Base-by-base conservation (phyloP, 2,329 filamentous ascomycete genomes). In the Pestalotiopsis sp. region DNA sequence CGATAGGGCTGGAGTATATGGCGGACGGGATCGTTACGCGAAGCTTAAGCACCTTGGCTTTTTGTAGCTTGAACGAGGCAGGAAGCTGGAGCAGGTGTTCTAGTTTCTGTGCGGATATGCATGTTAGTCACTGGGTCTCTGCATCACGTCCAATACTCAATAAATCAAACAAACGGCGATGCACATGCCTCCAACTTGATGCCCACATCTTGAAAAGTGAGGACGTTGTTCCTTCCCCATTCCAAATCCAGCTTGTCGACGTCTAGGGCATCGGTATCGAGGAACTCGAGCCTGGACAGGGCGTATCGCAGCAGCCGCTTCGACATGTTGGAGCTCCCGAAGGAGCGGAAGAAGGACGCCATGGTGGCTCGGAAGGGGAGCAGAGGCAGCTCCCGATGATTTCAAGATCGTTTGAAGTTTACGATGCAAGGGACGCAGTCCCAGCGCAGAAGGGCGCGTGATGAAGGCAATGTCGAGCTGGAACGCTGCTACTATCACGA, bases 251-350 rank as follows among this genome's bases (percentile, higher is more conserved):
- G 83, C 73, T 94, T 93, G 72, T 96, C 94, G 70, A 96, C 87
- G 76, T 98, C 93, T 73, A 98, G 84, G 13, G 92, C 91, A 77
- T 97, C 92, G 68, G 93, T 92, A 76, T 98, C 96, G 69, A 99
- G 88, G 67, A 98, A 86, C 74, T 97, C 94, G 69, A 97, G 86
- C 68, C 91, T 90, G 27, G 92, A 92, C 57, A 99, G 85, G 64
- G 91, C 93, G 83, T 96, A 97, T 73, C 93, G 91, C 72, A 98
- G 87, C 75, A 98, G 87, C 80, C 92, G 91, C 87, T 96, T 97
- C 82, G 95, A 93, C 85, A 97, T 93, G 74, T 89, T 93, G 72
- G 94, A 89, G 79, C 82, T 85, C 75, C 84, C 82, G 75, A 90
- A 89, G 68, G 85, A 86, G 80, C 85, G 91, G 76, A 96, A 88